Evolutionary conservation across 2,329 filamentous ascomycete species (phyloP), one percentile per base, ranked within the genome.

Genomic region (Fusarium lyarnte): DNA sequence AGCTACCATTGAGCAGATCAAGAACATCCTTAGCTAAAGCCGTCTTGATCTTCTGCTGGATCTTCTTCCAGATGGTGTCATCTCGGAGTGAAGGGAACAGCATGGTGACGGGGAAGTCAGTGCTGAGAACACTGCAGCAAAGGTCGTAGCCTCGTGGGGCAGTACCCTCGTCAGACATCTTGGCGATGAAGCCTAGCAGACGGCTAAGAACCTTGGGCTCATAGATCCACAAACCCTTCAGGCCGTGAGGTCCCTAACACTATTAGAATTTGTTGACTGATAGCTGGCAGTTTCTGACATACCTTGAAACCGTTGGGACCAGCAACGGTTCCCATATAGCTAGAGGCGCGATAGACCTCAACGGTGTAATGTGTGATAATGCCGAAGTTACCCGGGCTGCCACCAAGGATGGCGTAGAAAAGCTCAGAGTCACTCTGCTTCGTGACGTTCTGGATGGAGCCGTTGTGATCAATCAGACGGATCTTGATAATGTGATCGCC

Each of bases 361-460:
- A 86, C 78, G 0, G 87, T 89, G 78, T 73, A 76, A 88, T 84
- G 88, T 2, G 85, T 83, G 7, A 90, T 84, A 7, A 91, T 82
- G 2, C 86, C 89, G 54, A 88, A 87, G 38, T 86, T 90, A 3
- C 87, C 88, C 0, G 86, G 87, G 6, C 89, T 89, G 6, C 89
- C 88, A 6, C 88, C 88, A 12, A 85, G 82, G 6, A 90, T 81
- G 4, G 88, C 89, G 82, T 87, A 91, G 78, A 89, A 91, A 1
- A 91, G 81, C 42, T 91, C 88, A 0, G 83, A 72, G 58, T 90
- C 84, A n/a, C 82, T 78, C 0, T 81, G 73, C n/a, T 82, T 85
- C 23, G 82, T 86, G 8, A 89, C 83, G 8, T 82, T 84, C 3
- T 85, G 76, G 29, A 85, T 78, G 16, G 80, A 66, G 0, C 88